These are phyloP conservation scores for Rosa rugosa DNA, from an alignment of 306 rosid species.

Conservation along the genomic window DNA sequence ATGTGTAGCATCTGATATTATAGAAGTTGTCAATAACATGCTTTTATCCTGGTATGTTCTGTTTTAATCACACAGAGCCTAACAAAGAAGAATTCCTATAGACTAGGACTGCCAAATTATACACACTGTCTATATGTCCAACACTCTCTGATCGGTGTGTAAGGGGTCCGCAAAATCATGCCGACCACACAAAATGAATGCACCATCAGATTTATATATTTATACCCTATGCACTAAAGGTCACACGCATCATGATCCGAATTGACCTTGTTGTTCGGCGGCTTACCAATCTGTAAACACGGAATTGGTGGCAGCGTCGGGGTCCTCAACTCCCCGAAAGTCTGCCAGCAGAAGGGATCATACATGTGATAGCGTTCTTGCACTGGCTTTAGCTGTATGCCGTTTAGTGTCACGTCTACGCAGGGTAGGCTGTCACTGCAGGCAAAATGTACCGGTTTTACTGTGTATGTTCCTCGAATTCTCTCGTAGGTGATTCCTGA, in stretches of 20 bases:
- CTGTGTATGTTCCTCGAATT: conserved; percentile 82
- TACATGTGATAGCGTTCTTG: conserved; percentile 78
- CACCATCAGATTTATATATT: conserved; percentile 30
- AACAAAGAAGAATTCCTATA: conserved; percentile 40
- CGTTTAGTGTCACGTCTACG: conserved; percentile 70
- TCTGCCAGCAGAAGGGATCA: conserved; percentile 89
- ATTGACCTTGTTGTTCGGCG: conserved; percentile 68
- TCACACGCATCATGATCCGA: conserved; percentile 68
- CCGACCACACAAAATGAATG: conserved; percentile 49
- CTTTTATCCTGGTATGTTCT: conserved; percentile 23
- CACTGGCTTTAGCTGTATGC: conserved; percentile 66
- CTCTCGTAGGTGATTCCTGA: conserved; percentile 90
- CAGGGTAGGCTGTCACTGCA: conserved; percentile 95
- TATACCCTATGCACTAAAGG: conserved; percentile 20
- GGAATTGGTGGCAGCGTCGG: conserved; percentile 82
- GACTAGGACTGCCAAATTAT: conserved; percentile 41
- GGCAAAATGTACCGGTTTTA: conserved; percentile 89
- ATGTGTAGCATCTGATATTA: neutral
- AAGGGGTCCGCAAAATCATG: conserved; percentile 56
- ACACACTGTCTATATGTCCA: conserved; percentile 45
- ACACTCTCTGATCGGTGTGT: conserved; percentile 25
- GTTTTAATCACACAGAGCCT: conserved; percentile 29
- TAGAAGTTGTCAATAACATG: conserved; percentile 1
- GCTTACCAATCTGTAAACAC: conserved; percentile 85
- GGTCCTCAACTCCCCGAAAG: conserved; percentile 79